Evolutionary conservation across 345 rosid species (phyloP).

Genomic region (Xanthoceras sorbifolium): DNA sequence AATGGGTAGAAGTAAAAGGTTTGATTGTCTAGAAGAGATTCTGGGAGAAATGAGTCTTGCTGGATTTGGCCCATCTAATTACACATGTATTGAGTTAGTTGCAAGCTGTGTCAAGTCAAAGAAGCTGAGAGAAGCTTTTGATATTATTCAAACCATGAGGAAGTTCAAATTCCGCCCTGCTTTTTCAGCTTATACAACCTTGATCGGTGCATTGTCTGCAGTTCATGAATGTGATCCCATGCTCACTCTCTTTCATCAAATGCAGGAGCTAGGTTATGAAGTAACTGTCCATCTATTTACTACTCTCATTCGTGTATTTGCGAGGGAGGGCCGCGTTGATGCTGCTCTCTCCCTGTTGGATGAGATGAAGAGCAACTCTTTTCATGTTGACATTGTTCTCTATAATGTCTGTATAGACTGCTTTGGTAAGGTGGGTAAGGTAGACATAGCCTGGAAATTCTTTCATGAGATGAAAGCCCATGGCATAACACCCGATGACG

Average conservation of each 20-base stretch:
- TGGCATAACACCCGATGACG: slow-evolving; percentile 82
- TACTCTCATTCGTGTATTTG: slow-evolving; percentile 79
- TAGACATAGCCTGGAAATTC: slow-evolving; percentile 98
- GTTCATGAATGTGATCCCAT: slow-evolving; percentile 61
- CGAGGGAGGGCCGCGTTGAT: slow-evolving; percentile 81
- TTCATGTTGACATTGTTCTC: slow-evolving; percentile 79
- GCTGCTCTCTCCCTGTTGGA: slow-evolving; percentile 83
- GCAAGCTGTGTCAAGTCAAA: slow-evolving; percentile 55
- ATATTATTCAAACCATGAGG: slow-evolving; percentile 77
- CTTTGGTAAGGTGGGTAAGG: slow-evolving; percentile 89
- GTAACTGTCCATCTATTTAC: slow-evolving; percentile 78
- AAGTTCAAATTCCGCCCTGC: slow-evolving; percentile 91
- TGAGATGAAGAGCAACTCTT: slow-evolving; percentile 83
- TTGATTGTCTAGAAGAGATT: slow-evolving; percentile 62
- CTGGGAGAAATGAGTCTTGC: slow-evolving; percentile 89
- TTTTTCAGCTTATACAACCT: slow-evolving; percentile 82
- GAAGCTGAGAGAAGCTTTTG: slow-evolving; percentile 75
- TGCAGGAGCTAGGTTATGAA: slow-evolving; percentile 98
- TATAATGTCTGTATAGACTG: slow-evolving; percentile 95
- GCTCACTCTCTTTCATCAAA: slow-evolving; percentile 81
- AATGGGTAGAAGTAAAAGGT: slow-evolving; percentile 59
- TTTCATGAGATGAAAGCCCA: slow-evolving; percentile 81
- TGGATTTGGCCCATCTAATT: slow-evolving; percentile 71
- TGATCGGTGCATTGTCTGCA: slow-evolving; percentile 82
- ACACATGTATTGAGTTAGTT: slow-evolving; percentile 59